A percentile compares a stretch with the other conserved stretches of the same genome.
These are phyloP conservation scores for Epicoccum nigrum DNA, from an alignment of 2,329 filamentous ascomycete genomes.

Conservation along the genomic window DNA sequence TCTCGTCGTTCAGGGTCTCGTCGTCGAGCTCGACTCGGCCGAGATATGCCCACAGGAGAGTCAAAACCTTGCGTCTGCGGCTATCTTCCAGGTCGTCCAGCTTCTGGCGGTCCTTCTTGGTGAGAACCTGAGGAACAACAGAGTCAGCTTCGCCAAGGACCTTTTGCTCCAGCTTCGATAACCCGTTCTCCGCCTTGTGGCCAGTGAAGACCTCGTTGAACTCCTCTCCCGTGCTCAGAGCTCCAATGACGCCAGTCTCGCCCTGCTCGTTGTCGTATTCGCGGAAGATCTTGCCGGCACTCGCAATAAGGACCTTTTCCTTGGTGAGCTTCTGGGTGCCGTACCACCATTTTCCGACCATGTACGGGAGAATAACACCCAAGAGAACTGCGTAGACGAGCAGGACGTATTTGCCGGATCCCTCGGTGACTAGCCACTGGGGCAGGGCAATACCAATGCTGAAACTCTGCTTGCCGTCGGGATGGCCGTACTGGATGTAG, in stretches of 20 bases:
- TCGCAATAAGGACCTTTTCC: conserved; percentile 90
- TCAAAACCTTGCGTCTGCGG: conserved; percentile 82
- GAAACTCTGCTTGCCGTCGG: conserved; percentile 96
- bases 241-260: conserved; percentile 77
- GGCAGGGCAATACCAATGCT: conserved; percentile 97
- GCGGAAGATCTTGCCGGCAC: conserved; percentile 91
- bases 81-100: conserved; percentile 82
- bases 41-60: conserved; percentile 93
- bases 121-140: conserved; percentile 64
- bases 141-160: conserved; percentile 67
- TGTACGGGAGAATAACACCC: conserved; percentile 87
- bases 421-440: conserved; percentile 88
- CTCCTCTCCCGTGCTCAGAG: conserved; percentile 85
- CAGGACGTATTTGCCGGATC: conserved; percentile 93
- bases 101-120: conserved; percentile 74
- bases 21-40: conserved; percentile 87
- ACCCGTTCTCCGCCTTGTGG: conserved; percentile 77
- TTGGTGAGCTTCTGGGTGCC: conserved; percentile 91
- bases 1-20: conserved; percentile 76
- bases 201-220: conserved; percentile 78
- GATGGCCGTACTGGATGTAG: conserved; percentile 93
- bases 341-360: conserved; percentile 99
- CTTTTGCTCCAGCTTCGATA: conserved; percentile 83
- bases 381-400: conserved; percentile 87
- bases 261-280: conserved; percentile 88